Conservation (phyloP, 2,329 filamentous ascomycete species). For the Ramularia collo-cygni region DNA sequence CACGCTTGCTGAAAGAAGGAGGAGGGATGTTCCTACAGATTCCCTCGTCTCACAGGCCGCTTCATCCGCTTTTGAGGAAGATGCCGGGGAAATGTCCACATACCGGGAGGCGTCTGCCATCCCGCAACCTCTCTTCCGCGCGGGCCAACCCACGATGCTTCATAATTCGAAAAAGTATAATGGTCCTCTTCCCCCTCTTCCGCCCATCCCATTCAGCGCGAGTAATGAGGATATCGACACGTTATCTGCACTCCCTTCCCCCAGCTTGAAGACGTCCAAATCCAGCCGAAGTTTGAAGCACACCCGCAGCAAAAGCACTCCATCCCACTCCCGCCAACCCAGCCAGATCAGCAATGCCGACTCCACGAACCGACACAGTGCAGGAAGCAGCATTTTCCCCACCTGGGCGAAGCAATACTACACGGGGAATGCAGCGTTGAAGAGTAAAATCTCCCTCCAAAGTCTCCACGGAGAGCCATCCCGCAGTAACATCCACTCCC, state of each 20-base stretch:
- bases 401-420: slow-evolving; percentile 33
- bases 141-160: slow-evolving; percentile 5
- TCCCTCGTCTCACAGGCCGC: slow-evolving; percentile 17
- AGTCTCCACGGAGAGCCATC: slow-evolving; percentile 14
- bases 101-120: slow-evolving; percentile 28
- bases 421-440: slow-evolving; percentile 21
- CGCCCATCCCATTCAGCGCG: slow-evolving; percentile 23
- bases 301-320: slow-evolving; percentile 26
- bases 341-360: slow-evolving; percentile 26
- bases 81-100: slow-evolving; percentile 25
- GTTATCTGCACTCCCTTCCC: slow-evolving; percentile 28
- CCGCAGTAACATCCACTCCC: too few species aligned
- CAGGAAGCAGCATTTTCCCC: slow-evolving; percentile 29
- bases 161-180: slow-evolving; percentile 18
- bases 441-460: slow-evolving; percentile 25
- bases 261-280: slow-evolving; percentile 26
- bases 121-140: slow-evolving; percentile 29
- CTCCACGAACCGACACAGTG: slow-evolving; percentile 19
- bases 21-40: slow-evolving; percentile 21
- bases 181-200: slow-evolving; percentile 25
- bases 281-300: slow-evolving; percentile 29
- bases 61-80: slow-evolving; percentile 17
- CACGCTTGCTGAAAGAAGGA: slow-evolving; percentile 8
- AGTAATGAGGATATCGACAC: slow-evolving; percentile 30
- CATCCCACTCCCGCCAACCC: slow-evolving; percentile 23